Percentiles rank a stretch among this genome's conserved stretches.
phyloP scores from a whole-genome alignment of 2,329 filamentous ascomycete genomes.

The Cladosporium sp. region DNA sequence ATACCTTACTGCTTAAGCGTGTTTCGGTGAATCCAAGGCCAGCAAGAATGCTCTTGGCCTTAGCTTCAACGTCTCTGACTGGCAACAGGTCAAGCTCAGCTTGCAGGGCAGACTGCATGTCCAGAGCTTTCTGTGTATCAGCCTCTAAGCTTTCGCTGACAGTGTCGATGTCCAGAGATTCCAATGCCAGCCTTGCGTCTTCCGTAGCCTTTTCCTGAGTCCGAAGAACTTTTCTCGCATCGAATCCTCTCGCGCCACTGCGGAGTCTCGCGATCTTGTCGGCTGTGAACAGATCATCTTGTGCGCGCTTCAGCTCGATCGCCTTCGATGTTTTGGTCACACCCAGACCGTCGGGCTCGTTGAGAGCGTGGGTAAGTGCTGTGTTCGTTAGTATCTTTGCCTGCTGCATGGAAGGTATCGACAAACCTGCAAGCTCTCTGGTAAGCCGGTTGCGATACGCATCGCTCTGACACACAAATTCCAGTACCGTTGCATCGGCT shows the following conservation, averaged over 20 bases:
- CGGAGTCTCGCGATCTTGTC: constrained; percentile 67
- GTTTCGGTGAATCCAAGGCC: constrained; percentile 72
- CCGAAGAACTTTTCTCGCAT: constrained; percentile 73
- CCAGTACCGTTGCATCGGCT: constrained; percentile 27
- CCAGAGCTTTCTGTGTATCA: constrained; percentile 69
- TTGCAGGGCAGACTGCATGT: constrained; percentile 70
- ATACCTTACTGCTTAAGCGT: constrained; percentile 61
- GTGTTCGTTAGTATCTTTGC: background rate
- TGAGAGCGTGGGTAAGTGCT: constrained; percentile 10
- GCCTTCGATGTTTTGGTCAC: constrained; percentile 7
- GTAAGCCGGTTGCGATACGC: constrained; percentile 26
- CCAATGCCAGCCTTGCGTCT: constrained; percentile 38
- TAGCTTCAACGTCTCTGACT: constrained; percentile 52
- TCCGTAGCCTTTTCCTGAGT: constrained; percentile 68
- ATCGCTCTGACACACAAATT: constrained; percentile 32
- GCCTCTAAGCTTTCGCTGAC: constrained; percentile 54
- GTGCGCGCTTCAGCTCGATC: constrained; percentile 25
- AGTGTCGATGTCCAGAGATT: constrained; percentile 51
- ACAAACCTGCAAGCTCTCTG: constrained; percentile 25
- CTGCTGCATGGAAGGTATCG: constrained; percentile 16
- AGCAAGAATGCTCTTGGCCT: constrained; percentile 65
- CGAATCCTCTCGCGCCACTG: constrained; percentile 73
- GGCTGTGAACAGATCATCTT: constrained; percentile 25
- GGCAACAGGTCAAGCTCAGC: constrained; percentile 2
- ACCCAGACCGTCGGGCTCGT: background rate